Conservation (phyloP, 352 stramenopile genomes). For the Pythium periplocum region DNA sequence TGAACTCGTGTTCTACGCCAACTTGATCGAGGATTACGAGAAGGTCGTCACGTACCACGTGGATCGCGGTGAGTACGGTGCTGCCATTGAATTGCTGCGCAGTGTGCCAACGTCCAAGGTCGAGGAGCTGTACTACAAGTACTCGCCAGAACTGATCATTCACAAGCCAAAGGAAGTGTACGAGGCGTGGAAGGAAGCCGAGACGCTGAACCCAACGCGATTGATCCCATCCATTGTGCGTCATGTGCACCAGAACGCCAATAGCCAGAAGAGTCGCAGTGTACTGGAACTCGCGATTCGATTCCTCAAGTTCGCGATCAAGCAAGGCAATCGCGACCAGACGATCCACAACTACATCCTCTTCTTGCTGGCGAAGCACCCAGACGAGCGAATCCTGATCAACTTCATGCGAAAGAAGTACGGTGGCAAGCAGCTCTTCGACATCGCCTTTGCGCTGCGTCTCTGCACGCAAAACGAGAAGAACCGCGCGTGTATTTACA, state of each 20-base stretch:
- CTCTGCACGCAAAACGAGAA: constrained; percentile 91
- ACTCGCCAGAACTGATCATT: constrained; percentile 90
- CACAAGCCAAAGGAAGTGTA: constrained; percentile 90
- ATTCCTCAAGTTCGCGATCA: constrained; percentile 93
- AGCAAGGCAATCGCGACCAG: constrained; percentile 84
- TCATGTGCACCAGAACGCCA: constrained; percentile 77
- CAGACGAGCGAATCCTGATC: constrained; percentile 84
- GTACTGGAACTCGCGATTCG: constrained; percentile 88
- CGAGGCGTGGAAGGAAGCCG: constrained; percentile 87
- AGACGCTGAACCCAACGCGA: constrained; percentile 86
- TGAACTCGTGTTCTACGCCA: constrained; percentile 91
- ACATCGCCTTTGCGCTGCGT: constrained; percentile 90
- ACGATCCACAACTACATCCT: constrained; percentile 93
- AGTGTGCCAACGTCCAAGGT: constrained; percentile 88
- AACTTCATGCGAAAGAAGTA: constrained; percentile 89
- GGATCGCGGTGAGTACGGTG: constrained; percentile 84
- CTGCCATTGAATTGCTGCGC: constrained; percentile 85
- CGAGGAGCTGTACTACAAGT: constrained; percentile 94
- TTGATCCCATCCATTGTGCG: constrained; percentile 92
- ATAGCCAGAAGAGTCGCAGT: constrained; percentile 52
- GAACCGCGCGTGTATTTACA: constrained; percentile 91
- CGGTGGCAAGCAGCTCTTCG: constrained; percentile 83
- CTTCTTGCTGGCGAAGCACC: constrained; percentile 87
- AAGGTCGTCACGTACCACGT: constrained; percentile 92
- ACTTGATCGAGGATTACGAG: constrained; percentile 92